Evolutionary conservation across 495 filamentous ascomycete genomes (phyloP).

Genomic region (Neurospora sp.): DNA sequence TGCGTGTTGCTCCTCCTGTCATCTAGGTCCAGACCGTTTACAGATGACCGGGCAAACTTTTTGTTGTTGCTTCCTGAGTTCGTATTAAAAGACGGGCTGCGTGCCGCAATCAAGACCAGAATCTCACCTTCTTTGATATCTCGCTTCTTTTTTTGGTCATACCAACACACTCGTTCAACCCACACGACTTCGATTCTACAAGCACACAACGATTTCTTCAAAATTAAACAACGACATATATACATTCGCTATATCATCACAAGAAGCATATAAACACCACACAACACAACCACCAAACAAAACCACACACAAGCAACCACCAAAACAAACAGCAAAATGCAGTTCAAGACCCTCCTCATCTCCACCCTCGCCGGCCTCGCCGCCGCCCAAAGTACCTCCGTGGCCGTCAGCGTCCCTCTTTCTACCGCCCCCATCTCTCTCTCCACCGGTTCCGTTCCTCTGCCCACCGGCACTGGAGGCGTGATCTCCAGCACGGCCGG

Average conservation of each 20-base stretch:
- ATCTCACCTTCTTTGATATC: not conserved
- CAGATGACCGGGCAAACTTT: not conserved
- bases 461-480: not conserved
- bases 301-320: not conserved
- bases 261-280: not conserved
- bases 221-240: not conserved
- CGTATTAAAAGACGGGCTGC: not conserved
- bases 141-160: not conserved
- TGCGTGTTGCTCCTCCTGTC: not conserved
- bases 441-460: not conserved
- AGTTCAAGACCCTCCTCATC: conserved; percentile 17
- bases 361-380: conserved; percentile 14
- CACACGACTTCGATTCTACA: not conserved
- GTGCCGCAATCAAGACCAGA: not conserved
- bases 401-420: conserved; percentile 33
- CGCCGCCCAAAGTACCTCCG: conserved; percentile 2
- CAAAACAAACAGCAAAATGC: conserved; percentile 10
- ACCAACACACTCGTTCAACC: not conserved
- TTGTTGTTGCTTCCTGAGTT: not conserved
- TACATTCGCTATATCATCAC: not conserved
- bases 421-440: not conserved
- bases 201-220: not conserved
- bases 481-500: not conserved
- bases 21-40: not conserved
- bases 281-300: not conserved